phyloP scores from a whole-genome alignment of 108 stramenopile genomes.

The Ochromonas danica region DNA sequence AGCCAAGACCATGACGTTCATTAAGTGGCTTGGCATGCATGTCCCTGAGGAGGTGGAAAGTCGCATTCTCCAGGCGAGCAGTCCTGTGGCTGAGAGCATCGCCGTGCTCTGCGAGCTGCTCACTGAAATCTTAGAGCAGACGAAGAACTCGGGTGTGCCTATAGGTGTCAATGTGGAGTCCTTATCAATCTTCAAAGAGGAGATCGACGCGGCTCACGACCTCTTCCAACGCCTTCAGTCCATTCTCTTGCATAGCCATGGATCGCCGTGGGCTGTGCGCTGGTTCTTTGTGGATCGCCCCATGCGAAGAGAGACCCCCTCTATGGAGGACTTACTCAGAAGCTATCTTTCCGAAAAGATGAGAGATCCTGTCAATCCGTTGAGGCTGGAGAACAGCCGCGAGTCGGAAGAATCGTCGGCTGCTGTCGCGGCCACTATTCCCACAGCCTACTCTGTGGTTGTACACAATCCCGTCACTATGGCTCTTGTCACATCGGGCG shows the following conservation, averaged over 20 bases:
- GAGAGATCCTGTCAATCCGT: no score
- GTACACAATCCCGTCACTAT: no score
- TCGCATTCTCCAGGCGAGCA: slow-evolving; percentile 46
- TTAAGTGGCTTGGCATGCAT: slow-evolving; percentile 64
- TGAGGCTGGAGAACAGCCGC: no score
- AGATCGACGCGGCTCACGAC: slow-evolving; percentile 65
- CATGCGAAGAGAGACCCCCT: no score
- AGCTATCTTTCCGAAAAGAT: no score
- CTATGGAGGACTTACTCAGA: no score
- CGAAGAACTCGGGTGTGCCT: slow-evolving; percentile 52
- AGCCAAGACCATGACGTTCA: slow-evolving; percentile 61
- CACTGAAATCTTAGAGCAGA: slow-evolving; percentile 46
- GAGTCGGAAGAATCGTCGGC: no score
- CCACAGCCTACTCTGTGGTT: no score
- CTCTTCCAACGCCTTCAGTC: slow-evolving; percentile 57
- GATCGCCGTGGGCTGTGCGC: slow-evolving; percentile 55
- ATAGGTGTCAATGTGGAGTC: slow-evolving; percentile 59
- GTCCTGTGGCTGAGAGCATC: slow-evolving; percentile 48
- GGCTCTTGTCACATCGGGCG: no score
- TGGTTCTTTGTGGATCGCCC: slow-evolving; percentile 51
- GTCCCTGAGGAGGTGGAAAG: slow-evolving; percentile 59
- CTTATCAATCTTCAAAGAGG: slow-evolving; percentile 59
- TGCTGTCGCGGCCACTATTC: no score
- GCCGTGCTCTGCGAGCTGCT: slow-evolving; percentile 52
- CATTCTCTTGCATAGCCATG: slow-evolving; percentile 50